Evolutionary conservation across 106 monocot species (phyloP), one percentile per base, ranked within the genome.

Genomic region (Dendrobium huoshanense): DNA sequence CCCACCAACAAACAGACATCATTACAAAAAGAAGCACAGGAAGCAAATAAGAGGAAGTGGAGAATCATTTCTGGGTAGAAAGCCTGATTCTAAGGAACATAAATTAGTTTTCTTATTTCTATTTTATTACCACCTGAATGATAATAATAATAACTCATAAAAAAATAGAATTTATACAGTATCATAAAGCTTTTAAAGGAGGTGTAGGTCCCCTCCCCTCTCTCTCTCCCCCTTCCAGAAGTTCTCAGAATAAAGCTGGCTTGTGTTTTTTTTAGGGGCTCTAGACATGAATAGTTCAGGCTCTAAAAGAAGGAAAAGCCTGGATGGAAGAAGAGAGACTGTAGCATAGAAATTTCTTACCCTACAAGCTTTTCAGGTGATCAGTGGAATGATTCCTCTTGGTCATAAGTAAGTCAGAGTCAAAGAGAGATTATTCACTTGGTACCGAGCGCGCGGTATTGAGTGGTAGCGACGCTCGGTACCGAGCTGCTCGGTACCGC

Each of bases 1-100:
- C 75, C 80, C 43, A 68, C 79, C 83, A 77, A 80, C 45, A 58
- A 70, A 77, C 55, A 86, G 79, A 37, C 86, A 86, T 59, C 51
- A 80, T 75, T 56, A 77, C 55, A 42, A 18, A 40, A 75, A 67
- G 76, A 64, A n/a, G n/a, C 5, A 61, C n/a, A 56, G 20, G 56
- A 56, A 56, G 45, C 45, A 16, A 56, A 61, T 61, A 24, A 61
- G 24, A 22, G 24, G 43, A 25, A 67, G 44, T 73, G 56, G 79
- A 49, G 51, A 51, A 51, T 51, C 51, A 51, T 51, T 51, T 51
- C 51, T 51, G 9, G 51, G 51, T 11, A 51, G 51, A 51, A 51
- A 51, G 51, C 51, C 51, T 51, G 51, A 51, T 51, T 51, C 9
- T 2, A 15, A 51, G 51, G 51, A 51, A 51, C 51, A 51, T 51